Base-by-base conservation (phyloP, 257 asterid genomes). In the Agastache rugosa region DNA sequence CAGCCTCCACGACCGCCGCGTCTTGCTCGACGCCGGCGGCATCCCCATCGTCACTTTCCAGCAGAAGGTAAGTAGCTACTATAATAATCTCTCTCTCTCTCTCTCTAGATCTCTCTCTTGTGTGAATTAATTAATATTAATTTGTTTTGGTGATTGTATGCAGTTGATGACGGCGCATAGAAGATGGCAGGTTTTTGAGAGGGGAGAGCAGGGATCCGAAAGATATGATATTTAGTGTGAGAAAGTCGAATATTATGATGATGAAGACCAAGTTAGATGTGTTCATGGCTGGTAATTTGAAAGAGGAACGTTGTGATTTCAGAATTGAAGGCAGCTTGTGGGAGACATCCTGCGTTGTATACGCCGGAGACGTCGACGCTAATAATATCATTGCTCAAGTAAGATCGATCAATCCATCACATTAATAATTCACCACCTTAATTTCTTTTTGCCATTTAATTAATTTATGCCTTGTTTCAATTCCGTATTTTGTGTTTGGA, bases 1-100 rank as follows among this genome's bases (percentile, higher is more conserved):
- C 74, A 87, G 92, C 80, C 66, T 87, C 65, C 93, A 79, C 29
- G 96, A 91, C 47, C 90, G 90, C 67, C 93, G 96, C 22, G 72
- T 87, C 67, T 79, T 91, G 85, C 86, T 83, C 44, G 98, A 89
- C 71, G 89, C 92, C 35, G 80, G 83, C 15, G 96, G 75, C 34
- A 72, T 61, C 44, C 96, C 96, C 31, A 7, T 93, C 58, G 34
- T 91, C 85, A 88, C 98, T 58, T 89, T 83, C 79, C 89, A 82
- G 69, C 94, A 87, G 62, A 91, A 91, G 91, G 97, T 91, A 37
- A 29, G 2, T 51, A 17, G 2, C 29, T 25, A 25, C 2, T 3
- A 25, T 1, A 25, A 25, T 25, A 25, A 10, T 34, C 6, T 1
- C n/a, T 5, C 15, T 22, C 23, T 31, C 22, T 34, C n/a, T 34